Conservation (phyloP, 306 rosid genomes). For the Pyrus communis region DNA sequence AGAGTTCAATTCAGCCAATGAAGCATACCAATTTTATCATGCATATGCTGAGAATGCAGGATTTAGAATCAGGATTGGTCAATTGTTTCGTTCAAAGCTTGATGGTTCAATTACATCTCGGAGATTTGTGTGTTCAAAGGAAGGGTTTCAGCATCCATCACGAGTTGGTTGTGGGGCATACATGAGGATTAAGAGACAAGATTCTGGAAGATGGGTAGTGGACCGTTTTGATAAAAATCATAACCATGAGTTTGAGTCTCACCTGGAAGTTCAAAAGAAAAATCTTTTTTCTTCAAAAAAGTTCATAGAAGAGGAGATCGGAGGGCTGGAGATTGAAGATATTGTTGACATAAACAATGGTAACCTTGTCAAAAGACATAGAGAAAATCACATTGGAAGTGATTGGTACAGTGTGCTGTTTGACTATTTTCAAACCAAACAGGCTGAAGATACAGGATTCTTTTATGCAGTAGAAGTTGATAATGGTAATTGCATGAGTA, state of each 20-base stretch:
- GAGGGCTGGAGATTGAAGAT: conserved; percentile 53
- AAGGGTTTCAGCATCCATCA: conserved; percentile 95
- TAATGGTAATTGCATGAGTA: conserved; percentile 70
- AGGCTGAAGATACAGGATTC: conserved; percentile 92
- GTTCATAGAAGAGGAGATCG: conserved; percentile 51
- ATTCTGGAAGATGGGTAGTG: conserved; percentile 77
- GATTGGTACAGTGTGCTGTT: conserved; percentile 73
- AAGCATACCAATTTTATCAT: conserved; percentile 78
- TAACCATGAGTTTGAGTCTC: conserved; percentile 66
- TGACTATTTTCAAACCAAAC: conserved; percentile 79
- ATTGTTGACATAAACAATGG: conserved; percentile 48
- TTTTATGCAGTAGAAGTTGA: conserved; percentile 78
- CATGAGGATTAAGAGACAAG: conserved; percentile 83
- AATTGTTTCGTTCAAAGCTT: conserved; percentile 83
- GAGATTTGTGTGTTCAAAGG: conserved; percentile 90
- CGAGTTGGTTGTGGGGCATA: conserved; percentile 91
- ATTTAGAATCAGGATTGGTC: conserved; percentile 83
- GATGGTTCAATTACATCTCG: conserved; percentile 79
- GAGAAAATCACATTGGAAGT: conserved; percentile 70
- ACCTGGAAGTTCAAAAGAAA: conserved; percentile 30
- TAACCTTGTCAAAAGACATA: conserved; percentile 40
- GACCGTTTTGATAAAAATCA: conserved; percentile 82
- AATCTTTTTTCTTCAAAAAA: conserved; percentile 44
- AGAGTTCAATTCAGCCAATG: conserved; percentile 76
- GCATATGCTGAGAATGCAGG: conserved; percentile 65